A percentile compares a stretch with the other conserved stretches of the same genome.
Conservation (phyloP, 768 basidiomycete species). For the Plicaturopsis crispa region DNA sequence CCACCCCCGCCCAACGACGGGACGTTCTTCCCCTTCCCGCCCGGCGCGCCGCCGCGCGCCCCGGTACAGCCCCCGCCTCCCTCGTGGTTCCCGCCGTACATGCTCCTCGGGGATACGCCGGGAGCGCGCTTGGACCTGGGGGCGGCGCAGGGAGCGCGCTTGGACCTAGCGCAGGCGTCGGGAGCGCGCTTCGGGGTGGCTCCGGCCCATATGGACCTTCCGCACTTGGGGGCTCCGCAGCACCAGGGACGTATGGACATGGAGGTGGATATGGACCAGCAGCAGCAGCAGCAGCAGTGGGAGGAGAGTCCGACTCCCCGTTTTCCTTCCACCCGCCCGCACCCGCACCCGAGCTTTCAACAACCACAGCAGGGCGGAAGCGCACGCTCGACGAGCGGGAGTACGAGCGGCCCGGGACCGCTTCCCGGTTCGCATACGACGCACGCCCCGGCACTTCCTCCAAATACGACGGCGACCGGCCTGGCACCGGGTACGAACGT, state of each 20-base stretch:
- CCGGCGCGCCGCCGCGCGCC: conserved; percentile 55
- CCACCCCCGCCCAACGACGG: too few relatives aligned
- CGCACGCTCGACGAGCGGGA: conserved; percentile 62
- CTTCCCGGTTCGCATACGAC: conserved; percentile 22
- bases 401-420: conserved; percentile 49
- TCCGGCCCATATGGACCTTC: too few relatives aligned
- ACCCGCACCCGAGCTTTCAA: conserved; percentile 29
- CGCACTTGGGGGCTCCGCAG: too few relatives aligned
- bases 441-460: conserved; percentile 8
- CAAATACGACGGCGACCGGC: conserved; percentile 5
- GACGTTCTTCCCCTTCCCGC: conserved; percentile 44
- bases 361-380: conserved; percentile 13
- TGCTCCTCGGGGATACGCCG: too few relatives aligned
- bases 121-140: too few relatives aligned
- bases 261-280: conserved; percentile 19
- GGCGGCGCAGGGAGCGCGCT: too few relatives aligned
- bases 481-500: too few relatives aligned
- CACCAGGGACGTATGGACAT: too few relatives aligned
- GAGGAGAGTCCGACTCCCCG: conserved; percentile 54
- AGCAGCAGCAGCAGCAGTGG: conserved; percentile 11
- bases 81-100: conserved; percentile 44
- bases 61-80: conserved; percentile 65
- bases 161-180: too few relatives aligned
- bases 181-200: too few relatives aligned
- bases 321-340: conserved; percentile 75